Evolutionary conservation across 2,329 filamentous ascomycete species (phyloP), one percentile per base, ranked within the genome.

Genomic region (Fusarium beomiforme): DNA sequence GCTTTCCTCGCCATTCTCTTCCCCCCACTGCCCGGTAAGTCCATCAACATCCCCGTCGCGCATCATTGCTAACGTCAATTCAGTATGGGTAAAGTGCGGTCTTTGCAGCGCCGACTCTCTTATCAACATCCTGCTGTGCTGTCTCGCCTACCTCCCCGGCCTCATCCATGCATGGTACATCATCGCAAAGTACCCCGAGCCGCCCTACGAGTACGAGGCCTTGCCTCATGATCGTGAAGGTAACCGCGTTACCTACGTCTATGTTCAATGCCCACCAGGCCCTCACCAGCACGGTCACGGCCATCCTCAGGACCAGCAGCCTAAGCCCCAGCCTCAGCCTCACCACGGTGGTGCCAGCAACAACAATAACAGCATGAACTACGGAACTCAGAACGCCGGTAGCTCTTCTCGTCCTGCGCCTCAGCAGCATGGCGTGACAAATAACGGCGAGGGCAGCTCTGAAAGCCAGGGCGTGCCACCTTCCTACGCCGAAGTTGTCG

Each of bases 81-180:
- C 77, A 94, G 96, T 99, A 77, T 99, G 96, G 96, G 93, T 99
- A 67, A 99, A 98, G 85, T 86, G 92, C 77, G 96, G 96, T 71
- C 87, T 99, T 83, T 99, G 96, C 86, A 93, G 91, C 69, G 94
- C 91, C 62, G 96, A 98, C 84, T 95, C 93, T 12, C 78, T 98
- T 77, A 97, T 99, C 86, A 99, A 99, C 85, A 91, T 98, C 81
- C 91, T 95, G 49, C 93, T 98, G 77, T 96, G 92, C 82, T 80
- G 89, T 58, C 89, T 95, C 24, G 93, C 91, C 76, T 94, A 87
- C 78, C 82, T 98, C 66, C 95, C 95, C 23, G 95, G 95, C 67
- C 91, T 98, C 53, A 85, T 99, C 5, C 96, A 99, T 84, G 90
- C 95, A 70, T 98, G 96, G 95, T 99, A 98, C 87, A 97, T 98